Percentiles rank a stretch among this genome's conserved stretches.
Evolutionary conservation across 371 early-diverging fungal genomes (phyloP).

Genomic region (Mortierella polycephala): DNA sequence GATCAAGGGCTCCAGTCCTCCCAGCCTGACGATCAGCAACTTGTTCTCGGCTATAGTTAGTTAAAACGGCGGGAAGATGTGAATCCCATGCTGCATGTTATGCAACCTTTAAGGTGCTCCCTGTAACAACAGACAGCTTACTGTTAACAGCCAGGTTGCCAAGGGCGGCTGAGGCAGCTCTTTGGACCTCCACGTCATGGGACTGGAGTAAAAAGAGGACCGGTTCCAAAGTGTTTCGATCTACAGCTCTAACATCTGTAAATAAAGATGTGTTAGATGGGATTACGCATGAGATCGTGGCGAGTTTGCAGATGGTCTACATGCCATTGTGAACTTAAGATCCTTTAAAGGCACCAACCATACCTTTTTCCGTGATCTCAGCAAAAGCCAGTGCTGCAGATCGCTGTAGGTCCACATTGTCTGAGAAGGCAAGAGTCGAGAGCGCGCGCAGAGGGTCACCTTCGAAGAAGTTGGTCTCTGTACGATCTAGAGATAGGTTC

Average conservation of each 20-base stretch:
- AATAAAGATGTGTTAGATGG: constrained; percentile 2
- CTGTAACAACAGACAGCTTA: constrained; percentile 53
- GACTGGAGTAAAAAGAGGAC: constrained; percentile 86
- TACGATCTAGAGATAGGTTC: constrained; percentile 64
- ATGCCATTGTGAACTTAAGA: background rate
- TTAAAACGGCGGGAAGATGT: background rate
- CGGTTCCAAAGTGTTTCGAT: constrained; percentile 83
- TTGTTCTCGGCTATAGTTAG: constrained; percentile 81
- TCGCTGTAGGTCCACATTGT: constrained; percentile 86
- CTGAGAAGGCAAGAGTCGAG: constrained; percentile 85
- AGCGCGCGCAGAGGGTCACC: constrained; percentile 88
- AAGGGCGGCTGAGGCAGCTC: constrained; percentile 89
- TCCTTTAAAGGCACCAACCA: too few relatives aligned
- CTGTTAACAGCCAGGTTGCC: constrained; percentile 91
- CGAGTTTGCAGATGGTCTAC: constrained; percentile 1
- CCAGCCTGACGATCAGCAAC: constrained; percentile 84
- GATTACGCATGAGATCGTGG: background rate
- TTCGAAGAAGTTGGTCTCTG: constrained; percentile 86
- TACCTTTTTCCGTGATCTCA: constrained; percentile 90
- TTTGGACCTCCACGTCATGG: constrained; percentile 88
- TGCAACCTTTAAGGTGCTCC: too few relatives aligned
- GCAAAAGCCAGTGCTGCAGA: constrained; percentile 94
- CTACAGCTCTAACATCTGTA: constrained; percentile 82
- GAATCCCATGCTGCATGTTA: too few relatives aligned
- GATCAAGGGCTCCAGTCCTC: constrained; percentile 90